A percentile compares a stretch with the other conserved stretches of the same genome.
Evolutionary conservation across 352 stramenopile genomes (phyloP).

Genomic region (Pythium aquatile): DNA sequence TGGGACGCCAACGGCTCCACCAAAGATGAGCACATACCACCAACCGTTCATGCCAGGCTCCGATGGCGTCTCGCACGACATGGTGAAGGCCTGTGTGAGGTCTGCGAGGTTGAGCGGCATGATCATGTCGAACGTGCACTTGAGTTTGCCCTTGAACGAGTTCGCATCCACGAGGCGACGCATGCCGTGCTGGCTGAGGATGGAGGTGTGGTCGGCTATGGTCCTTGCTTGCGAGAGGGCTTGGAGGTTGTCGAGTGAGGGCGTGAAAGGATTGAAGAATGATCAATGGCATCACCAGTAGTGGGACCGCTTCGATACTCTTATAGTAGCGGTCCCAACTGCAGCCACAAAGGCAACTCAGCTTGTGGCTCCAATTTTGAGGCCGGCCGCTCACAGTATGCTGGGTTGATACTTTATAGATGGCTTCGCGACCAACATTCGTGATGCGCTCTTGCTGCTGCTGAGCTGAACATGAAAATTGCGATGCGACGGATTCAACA

Average conservation of each 20-base stretch:
- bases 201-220: background rate
- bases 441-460: too few species aligned
- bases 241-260: background rate
- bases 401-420: too few species aligned
- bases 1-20: background rate
- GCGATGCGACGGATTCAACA: too few species aligned
- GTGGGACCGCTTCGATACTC: too few species aligned
- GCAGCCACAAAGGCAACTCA: too few species aligned
- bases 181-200: background rate
- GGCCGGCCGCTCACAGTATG: too few species aligned
- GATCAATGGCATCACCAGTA: background rate
- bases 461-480: too few species aligned
- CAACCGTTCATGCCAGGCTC: background rate
- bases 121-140: background rate
- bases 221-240: background rate
- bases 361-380: too few species aligned
- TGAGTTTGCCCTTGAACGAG: background rate
- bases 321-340: too few species aligned
- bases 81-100: background rate
- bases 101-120: constrained; percentile 3
- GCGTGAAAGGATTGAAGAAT: background rate
- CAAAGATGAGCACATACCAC: background rate
- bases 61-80: background rate
- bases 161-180: background rate
- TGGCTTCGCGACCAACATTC: too few species aligned